Evolutionary conservation across 306 rosid genomes (phyloP), one percentile per base, ranked within the genome.

Genomic region (Rosa multiflora): DNA sequence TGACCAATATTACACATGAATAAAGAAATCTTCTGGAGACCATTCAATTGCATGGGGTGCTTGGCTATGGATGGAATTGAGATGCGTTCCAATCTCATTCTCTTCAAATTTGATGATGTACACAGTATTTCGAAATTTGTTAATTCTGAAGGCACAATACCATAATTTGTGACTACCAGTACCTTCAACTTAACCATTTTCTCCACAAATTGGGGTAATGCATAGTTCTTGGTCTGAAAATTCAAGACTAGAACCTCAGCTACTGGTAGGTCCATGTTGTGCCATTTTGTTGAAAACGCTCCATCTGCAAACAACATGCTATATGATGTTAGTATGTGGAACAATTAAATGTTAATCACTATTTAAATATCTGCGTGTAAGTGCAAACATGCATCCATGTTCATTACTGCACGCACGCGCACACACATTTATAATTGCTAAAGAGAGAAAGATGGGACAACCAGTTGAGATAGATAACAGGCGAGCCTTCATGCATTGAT

Each of bases 381-480:
- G 32, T 32, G 37, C 37, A 32, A 32, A 32, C 37, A 32, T 32
- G 37, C 37, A 32, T 32, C 3, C 37, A 2, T 32, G 37, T 32
- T 32, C 37, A 32, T 32, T 32, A 32, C 37, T 32, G 29, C 0
- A 3, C 3, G 37, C 32, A 1, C 1, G 32, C 37, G 35, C 2
- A 1, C 35, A 32, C 35, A 53, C 6, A 18, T 0, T 1, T 18
- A 18, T 53, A 13, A 83, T 14, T 47, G 51, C 55, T 5, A 39
- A 26, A 42, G 43, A 21, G 29, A 58, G 13, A 80, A 79, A 73
- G 80, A 12, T 73, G 52, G 29, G 43, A 53, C 17, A 46, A 90
- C 95, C 93, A 1, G 92, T 86, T 77, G 92, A 82, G 83, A 93
- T 86, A 10, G 95, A 91, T 23, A 91, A 17, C 14, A 86, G 40